Evolutionary conservation across 2,329 filamentous ascomycete genomes (phyloP).

Genomic region (Trichoderma afroharzianum): DNA sequence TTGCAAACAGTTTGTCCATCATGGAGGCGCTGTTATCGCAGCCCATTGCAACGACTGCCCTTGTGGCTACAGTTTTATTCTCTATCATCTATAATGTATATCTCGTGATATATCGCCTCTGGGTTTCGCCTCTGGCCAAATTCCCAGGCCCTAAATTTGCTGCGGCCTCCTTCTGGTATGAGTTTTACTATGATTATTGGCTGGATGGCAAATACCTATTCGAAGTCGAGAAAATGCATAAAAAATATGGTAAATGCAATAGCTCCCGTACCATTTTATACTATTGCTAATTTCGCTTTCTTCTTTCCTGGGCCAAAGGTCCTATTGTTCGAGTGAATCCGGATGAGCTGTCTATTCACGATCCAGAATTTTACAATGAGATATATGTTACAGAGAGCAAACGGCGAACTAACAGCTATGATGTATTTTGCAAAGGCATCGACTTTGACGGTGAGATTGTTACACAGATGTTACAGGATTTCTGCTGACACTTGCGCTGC

Average conservation of each 20-base stretch:
- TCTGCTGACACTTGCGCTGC: neutral
- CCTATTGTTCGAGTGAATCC: constrained; percentile 33
- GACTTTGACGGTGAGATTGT: neutral
- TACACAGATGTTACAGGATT: accelerated
- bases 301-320: constrained; percentile 17
- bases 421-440: neutral
- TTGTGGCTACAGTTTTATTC: neutral
- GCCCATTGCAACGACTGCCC: neutral
- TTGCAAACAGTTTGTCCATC: neutral
- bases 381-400: constrained; percentile 22
- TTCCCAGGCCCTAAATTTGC: constrained; percentile 32
- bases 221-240: constrained; percentile 28
- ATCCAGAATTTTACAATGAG: constrained; percentile 26
- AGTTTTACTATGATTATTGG: constrained; percentile 29
- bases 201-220: constrained; percentile 25
- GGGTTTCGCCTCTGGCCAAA: constrained; percentile 29
- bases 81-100: constrained; percentile 19
- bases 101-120: constrained; percentile 18
- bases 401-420: neutral
- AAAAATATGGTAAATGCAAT: constrained; percentile 26
- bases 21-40: neutral
- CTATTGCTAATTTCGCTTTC: neutral
- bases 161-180: constrained; percentile 27
- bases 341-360: constrained; percentile 30
- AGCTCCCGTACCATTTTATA: neutral